These are phyloP conservation scores for Microcyclosporella mali DNA, from an alignment of 2,329 filamentous ascomycete species.

Conservation along the genomic window DNA sequence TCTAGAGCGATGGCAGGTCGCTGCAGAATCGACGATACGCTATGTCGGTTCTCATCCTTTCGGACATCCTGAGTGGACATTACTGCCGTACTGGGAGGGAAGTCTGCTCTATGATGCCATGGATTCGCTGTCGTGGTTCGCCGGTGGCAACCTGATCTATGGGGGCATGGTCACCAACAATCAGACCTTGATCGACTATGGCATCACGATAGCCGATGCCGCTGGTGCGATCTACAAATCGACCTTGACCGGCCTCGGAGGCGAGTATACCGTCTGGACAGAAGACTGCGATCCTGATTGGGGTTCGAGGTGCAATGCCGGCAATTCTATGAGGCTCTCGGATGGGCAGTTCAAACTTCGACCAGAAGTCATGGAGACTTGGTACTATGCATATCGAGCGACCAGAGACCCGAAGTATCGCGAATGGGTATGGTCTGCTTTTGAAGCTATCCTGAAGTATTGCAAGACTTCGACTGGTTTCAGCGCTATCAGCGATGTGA, in stretches of 20 bases:
- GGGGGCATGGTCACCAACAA: constrained; percentile 26
- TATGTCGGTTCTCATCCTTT: constrained; percentile 27
- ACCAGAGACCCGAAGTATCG: constrained; percentile 18
- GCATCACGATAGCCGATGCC: constrained; percentile 26
- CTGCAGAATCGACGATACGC: constrained; percentile 29
- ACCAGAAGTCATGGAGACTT: constrained; percentile 32
- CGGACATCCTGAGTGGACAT: constrained; percentile 27
- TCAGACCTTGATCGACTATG: constrained; percentile 26
- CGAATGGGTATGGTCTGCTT: constrained; percentile 17
- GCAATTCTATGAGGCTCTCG: not conserved
- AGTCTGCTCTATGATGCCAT: constrained; percentile 16
- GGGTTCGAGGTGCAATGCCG: not conserved
- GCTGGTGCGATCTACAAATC: constrained; percentile 19
- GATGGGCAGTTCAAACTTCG: constrained; percentile 57
- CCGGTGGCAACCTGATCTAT: constrained; percentile 81
- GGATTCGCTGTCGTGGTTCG: constrained; percentile 47
- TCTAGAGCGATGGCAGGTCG: constrained; percentile 26
- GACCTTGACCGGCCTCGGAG: constrained; percentile 5
- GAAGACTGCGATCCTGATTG: not conserved
- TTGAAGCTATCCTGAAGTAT: constrained; percentile 10
- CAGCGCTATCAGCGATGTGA: constrained; percentile 4
- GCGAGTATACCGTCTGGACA: not conserved
- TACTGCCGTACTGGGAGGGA: constrained; percentile 26
- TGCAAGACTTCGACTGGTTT: constrained; percentile 1
- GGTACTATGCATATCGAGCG: constrained; percentile 20